phyloP scores from a whole-genome alignment of 2,329 filamentous ascomycete genomes.

The Calonectria henricotiae region DNA sequence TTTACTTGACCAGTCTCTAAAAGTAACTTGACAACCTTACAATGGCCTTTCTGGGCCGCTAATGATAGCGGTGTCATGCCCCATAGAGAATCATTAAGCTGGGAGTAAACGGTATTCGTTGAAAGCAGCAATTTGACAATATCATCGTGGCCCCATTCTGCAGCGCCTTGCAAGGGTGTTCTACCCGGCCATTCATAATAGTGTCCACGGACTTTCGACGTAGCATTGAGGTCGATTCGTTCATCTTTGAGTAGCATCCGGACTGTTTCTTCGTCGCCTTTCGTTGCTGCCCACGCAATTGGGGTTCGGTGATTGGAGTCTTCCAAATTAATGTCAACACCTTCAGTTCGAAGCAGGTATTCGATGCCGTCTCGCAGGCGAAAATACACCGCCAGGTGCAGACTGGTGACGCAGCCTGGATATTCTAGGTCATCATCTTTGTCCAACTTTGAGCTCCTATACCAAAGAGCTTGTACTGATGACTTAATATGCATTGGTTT shows the following conservation, averaged over 20 bases:
- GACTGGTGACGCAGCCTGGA: neutral
- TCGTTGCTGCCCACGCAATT: neutral
- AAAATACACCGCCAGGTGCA: neutral
- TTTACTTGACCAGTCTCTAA: neutral
- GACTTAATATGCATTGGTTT: slow-evolving; percentile 38
- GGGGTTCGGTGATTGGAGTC: neutral
- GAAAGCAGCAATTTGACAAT: neutral
- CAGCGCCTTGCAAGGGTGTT: neutral
- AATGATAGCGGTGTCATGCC: neutral
- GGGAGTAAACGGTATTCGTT: neutral
- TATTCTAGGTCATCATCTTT: neutral
- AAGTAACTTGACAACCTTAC: neutral
- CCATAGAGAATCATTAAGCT: neutral
- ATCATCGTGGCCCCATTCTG: neutral
- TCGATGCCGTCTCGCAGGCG: neutral
- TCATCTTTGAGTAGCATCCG: neutral
- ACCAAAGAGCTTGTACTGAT: slow-evolving; percentile 44
- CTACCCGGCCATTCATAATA: neutral
- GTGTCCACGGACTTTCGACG: neutral
- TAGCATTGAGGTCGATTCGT: neutral
- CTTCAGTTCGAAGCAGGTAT: neutral
- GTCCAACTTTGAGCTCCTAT: neutral
- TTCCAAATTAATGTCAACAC: neutral
- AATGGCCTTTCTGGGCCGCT: neutral
- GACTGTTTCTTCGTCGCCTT: neutral